Conservation (phyloP, 2,329 filamentous ascomycete genomes). For the Aspergillus brunneoviolaceus region DNA sequence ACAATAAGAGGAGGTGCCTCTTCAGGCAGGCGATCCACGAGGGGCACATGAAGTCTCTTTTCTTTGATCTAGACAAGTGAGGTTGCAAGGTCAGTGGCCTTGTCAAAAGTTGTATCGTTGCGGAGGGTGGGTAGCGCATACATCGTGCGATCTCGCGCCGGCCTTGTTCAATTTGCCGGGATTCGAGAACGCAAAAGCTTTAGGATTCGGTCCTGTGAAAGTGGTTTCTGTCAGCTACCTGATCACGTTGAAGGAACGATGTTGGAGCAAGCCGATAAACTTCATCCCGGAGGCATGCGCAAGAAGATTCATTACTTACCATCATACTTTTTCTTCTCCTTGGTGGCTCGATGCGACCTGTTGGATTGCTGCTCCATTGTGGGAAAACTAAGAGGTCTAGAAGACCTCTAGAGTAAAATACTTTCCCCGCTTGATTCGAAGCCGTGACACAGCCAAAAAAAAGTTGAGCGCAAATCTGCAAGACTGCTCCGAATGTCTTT, state of each 20-base stretch:
- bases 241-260: slow-evolving; percentile 6
- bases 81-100: slow-evolving; percentile 15
- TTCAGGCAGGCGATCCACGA: slow-evolving; percentile 92
- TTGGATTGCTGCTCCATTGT: slow-evolving; percentile 81
- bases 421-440: slow-evolving; percentile 13
- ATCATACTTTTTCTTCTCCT: slow-evolving; percentile 79
- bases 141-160: slow-evolving; percentile 56
- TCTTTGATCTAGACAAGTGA: slow-evolving; percentile 72
- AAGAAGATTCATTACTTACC: slow-evolving; percentile 47
- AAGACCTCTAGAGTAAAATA: slow-evolving; percentile 26
- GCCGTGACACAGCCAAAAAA: slow-evolving; percentile 14
- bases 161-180: slow-evolving; percentile 78
- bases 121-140: slow-evolving; percentile 30
- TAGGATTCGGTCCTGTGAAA: slow-evolving; percentile 70
- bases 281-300: not conserved
- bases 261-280: not conserved
- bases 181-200: slow-evolving; percentile 82
- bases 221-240: no score
- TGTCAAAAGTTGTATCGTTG: not conserved
- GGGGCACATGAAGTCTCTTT: slow-evolving; percentile 91
- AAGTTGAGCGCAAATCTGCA: slow-evolving; percentile 11
- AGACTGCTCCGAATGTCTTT: slow-evolving; percentile 15
- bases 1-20: slow-evolving; percentile 93
- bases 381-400: slow-evolving; percentile 25
- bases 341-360: slow-evolving; percentile 78